Evolutionary conservation across 2,329 filamentous ascomycete species (phyloP).

Genomic region (Myriosclerotinia curreyana): DNA sequence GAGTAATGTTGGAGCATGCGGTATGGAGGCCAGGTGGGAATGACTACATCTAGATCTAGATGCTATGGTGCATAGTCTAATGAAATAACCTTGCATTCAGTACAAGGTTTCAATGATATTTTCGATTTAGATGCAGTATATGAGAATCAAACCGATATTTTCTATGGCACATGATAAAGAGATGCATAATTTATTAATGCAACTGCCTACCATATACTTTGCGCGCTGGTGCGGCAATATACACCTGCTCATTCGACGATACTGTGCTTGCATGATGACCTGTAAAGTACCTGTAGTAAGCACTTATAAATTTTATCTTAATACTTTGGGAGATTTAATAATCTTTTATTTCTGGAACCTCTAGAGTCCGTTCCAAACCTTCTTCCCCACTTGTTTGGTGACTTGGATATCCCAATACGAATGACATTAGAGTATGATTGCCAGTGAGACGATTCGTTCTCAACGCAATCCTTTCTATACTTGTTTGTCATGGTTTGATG

Average conservation of each 20-base stretch:
- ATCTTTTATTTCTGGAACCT: background rate
- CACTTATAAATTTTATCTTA: background rate
- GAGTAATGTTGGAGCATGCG: background rate
- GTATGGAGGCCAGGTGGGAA: background rate
- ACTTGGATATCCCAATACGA: background rate
- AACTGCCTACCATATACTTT: background rate
- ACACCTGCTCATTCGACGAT: background rate
- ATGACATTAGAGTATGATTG: background rate
- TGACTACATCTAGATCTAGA: background rate
- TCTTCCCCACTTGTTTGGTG: background rate
- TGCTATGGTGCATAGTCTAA: background rate
- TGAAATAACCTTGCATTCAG: background rate
- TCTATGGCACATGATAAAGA: background rate
- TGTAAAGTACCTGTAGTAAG: constrained; percentile 12
- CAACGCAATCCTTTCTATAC: background rate
- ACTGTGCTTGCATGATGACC: constrained; percentile 6
- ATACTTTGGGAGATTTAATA: background rate
- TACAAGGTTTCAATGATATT: background rate
- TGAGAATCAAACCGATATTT: background rate
- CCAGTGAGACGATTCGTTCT: background rate
- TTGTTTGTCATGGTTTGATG: background rate
- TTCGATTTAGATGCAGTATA: background rate
- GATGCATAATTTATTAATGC: background rate
- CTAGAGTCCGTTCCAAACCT: too few relatives aligned
- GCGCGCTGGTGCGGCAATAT: background rate